Evolutionary conservation across 2,329 filamentous ascomycete species (phyloP).

Genomic region (Botrytis squamosa): DNA sequence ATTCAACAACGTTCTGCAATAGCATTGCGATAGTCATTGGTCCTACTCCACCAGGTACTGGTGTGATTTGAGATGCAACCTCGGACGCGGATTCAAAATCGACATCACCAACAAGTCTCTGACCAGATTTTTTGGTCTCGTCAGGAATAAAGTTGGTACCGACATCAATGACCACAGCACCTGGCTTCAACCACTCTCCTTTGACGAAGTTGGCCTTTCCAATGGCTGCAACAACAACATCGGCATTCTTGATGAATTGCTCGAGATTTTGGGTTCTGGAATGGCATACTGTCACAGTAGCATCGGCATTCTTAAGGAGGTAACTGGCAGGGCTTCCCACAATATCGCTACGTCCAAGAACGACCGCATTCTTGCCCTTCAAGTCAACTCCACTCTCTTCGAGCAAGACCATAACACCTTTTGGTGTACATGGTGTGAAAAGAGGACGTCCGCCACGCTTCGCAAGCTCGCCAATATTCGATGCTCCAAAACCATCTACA

Average conservation of each 20-base stretch:
- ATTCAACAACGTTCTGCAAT: slow-evolving; percentile 89
- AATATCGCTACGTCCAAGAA: slow-evolving; percentile 93
- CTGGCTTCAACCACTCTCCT: slow-evolving; percentile 92
- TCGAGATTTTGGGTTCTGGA: slow-evolving; percentile 77
- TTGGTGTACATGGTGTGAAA: slow-evolving; percentile 93
- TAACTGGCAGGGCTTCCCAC: slow-evolving; percentile 97
- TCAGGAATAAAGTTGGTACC: slow-evolving; percentile 96
- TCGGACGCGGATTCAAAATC: slow-evolving; percentile 82
- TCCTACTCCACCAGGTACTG: slow-evolving; percentile 92
- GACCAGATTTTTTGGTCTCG: slow-evolving; percentile 83
- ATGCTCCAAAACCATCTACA: slow-evolving; percentile 92
- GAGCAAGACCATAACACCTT: slow-evolving; percentile 93
- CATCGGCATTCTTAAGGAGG: slow-evolving; percentile 90
- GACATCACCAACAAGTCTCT: slow-evolving; percentile 91
- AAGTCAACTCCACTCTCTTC: slow-evolving; percentile 80
- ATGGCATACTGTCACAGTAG: slow-evolving; percentile 95
- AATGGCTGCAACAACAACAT: slow-evolving; percentile 90
- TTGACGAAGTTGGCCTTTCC: slow-evolving; percentile 85
- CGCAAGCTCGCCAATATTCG: slow-evolving; percentile 94
- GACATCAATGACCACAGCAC: slow-evolving; percentile 94
- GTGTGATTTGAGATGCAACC: slow-evolving; percentile 90
- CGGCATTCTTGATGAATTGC: slow-evolving; percentile 75
- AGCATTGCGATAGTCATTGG: slow-evolving; percentile 99
- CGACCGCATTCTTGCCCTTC: slow-evolving; percentile 88
- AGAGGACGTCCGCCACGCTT: slow-evolving; percentile 88